Evolutionary conservation across 2,329 filamentous ascomycete species (phyloP).

Genomic region (Fusarium drepaniforme): DNA sequence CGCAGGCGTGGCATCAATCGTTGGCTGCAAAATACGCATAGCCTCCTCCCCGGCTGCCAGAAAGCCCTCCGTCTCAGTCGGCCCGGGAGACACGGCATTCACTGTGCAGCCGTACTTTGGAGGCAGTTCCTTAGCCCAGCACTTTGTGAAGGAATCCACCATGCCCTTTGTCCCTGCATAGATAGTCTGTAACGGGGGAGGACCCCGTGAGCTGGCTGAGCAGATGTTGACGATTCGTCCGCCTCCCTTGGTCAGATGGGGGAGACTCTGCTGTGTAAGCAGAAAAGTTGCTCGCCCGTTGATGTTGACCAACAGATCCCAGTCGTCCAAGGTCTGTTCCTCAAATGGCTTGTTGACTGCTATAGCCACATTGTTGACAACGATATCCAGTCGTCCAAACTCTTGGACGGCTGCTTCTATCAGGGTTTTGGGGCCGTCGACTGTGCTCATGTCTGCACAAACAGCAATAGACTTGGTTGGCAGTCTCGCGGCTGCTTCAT

Average conservation of each 20-base stretch:
- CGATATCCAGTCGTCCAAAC: constrained; percentile 55
- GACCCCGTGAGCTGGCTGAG: constrained; percentile 49
- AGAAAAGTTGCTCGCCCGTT: constrained; percentile 58
- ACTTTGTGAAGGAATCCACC: constrained; percentile 59
- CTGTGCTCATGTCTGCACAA: constrained; percentile 56
- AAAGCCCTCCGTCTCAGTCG: constrained; percentile 56
- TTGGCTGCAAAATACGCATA: constrained; percentile 55
- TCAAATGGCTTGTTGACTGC: constrained; percentile 53
- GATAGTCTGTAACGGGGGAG: constrained; percentile 55
- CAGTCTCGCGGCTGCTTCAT: constrained; percentile 39
- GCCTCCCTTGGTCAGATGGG: constrained; percentile 50
- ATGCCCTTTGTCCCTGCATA: constrained; percentile 64
- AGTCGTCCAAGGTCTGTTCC: constrained; percentile 53
- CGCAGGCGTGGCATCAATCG: constrained; percentile 57
- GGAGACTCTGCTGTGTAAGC: constrained; percentile 52
- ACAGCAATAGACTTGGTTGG: constrained; percentile 51
- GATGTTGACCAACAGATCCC: constrained; percentile 55
- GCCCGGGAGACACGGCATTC: constrained; percentile 58
- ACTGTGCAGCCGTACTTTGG: constrained; percentile 60
- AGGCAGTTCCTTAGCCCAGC: constrained; percentile 59
- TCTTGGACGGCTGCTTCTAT: constrained; percentile 50
- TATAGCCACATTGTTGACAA: constrained; percentile 52
- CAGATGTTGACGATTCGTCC: constrained; percentile 59
- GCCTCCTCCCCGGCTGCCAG: constrained; percentile 31
- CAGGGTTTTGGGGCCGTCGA: constrained; percentile 50